Evolutionary conservation across 768 basidiomycete genomes (phyloP).

Genomic region (Kwoniella botswanensis): DNA sequence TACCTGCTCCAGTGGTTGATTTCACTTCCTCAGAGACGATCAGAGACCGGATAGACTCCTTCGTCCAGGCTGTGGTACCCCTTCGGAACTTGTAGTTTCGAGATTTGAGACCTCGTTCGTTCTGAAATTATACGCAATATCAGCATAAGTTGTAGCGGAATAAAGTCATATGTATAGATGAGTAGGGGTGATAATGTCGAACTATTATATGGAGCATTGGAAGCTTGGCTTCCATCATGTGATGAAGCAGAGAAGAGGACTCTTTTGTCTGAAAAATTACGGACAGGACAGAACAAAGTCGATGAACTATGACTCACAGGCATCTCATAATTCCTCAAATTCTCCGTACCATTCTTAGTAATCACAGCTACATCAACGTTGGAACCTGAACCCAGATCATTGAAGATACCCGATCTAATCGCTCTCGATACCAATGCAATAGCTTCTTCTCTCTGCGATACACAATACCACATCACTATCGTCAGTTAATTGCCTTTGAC

Average conservation of each 20-base stretch:
- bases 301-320: slow-evolving; percentile 61
- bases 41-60: slow-evolving; percentile 73
- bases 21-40: slow-evolving; percentile 74
- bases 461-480: slow-evolving; percentile 3
- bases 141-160: not conserved
- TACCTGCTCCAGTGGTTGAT: slow-evolving; percentile 46
- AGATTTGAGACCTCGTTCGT: slow-evolving; percentile 57
- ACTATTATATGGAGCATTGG: too few species aligned
- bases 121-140: slow-evolving; percentile 36
- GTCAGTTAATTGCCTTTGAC: not conserved
- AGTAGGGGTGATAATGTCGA: too few species aligned
- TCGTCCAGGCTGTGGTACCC: slow-evolving; percentile 89
- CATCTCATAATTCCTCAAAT: slow-evolving; percentile 90
- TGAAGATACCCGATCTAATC: slow-evolving; percentile 95
- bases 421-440: slow-evolving; percentile 82
- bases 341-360: slow-evolving; percentile 82
- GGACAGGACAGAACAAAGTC: not conserved
- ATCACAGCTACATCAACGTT: slow-evolving; percentile 98
- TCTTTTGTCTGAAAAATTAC: not conserved
- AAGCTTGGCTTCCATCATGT: too few species aligned
- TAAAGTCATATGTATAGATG: too few species aligned
- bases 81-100: slow-evolving; percentile 68
- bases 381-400: slow-evolving; percentile 98
- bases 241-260: not conserved
- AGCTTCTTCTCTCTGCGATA: slow-evolving; percentile 73